A percentile compares a stretch with the other conserved stretches of the same genome.
Evolutionary conservation across 306 rosid species (phyloP).

Genomic region (Luffa aegyptiaca): DNA sequence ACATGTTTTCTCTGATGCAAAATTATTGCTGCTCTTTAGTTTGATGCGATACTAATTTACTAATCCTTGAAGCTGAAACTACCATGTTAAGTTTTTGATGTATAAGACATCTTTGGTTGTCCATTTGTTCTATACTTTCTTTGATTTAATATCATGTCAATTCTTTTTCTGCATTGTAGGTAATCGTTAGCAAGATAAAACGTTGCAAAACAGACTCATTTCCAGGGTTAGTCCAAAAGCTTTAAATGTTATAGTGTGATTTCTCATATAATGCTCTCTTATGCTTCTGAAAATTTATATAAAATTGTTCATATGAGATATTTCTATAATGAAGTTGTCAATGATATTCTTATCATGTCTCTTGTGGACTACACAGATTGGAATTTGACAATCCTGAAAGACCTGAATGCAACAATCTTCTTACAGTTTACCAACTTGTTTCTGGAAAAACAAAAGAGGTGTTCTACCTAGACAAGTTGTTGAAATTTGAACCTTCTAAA

Average conservation of each 20-base stretch:
- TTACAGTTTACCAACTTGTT: slow-evolving; percentile 74
- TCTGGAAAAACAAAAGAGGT: slow-evolving; percentile 88
- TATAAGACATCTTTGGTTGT: background rate
- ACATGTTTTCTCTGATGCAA: background rate
- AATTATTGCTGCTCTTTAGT: background rate
- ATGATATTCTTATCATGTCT: background rate
- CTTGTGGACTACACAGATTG: slow-evolving; percentile 46
- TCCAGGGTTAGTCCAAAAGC: slow-evolving; percentile 44
- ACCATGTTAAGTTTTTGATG: background rate
- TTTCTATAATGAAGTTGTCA: background rate
- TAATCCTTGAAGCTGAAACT: background rate
- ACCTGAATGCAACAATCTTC: slow-evolving; percentile 95
- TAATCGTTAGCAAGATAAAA: slow-evolving; percentile 82
- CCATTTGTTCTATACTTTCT: background rate
- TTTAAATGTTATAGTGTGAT: background rate
- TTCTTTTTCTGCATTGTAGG: slow-evolving; percentile 38
- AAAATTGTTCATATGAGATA: background rate
- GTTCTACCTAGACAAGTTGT: background rate
- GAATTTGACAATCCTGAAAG: slow-evolving; percentile 87
- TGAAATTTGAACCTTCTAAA: background rate
- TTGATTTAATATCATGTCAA: background rate
- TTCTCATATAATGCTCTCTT: background rate
- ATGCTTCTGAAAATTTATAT: background rate
- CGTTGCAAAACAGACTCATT: slow-evolving; percentile 96
- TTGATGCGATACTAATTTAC: background rate